Evolutionary conservation across 139 green algal genomes (phyloP), one percentile per base, ranked within the genome.

Genomic region (Tetraselmis striata): DNA sequence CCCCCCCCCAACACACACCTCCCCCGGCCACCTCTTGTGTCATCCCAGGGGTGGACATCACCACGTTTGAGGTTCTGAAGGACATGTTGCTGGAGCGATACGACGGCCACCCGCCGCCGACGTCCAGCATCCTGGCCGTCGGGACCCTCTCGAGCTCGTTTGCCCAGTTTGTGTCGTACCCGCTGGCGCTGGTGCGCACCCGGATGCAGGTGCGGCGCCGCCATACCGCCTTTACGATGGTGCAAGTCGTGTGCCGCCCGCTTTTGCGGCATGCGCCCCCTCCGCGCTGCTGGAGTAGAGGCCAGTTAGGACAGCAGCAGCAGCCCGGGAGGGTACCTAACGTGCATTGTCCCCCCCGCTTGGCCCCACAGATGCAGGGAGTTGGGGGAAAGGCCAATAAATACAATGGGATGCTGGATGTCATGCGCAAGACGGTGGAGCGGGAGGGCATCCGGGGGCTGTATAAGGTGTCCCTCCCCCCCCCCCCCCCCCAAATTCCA

Each of bases 1-100:
- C n/a, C n/a, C n/a, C n/a, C n/a, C n/a, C n/a, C n/a, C n/a, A n/a
- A n/a, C n/a, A n/a, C n/a, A n/a, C n/a, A n/a, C n/a, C n/a, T n/a
- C n/a, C n/a, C n/a, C n/a, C n/a, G n/a, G n/a, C n/a, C n/a, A n/a
- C n/a, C n/a, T n/a, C n/a, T n/a, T n/a, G n/a, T n/a, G n/a, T n/a
- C n/a, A n/a, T n/a, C n/a, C 11, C 45, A 67, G 94, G 94, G 0
- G 91, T 96, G 2, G 94, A 98, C 89, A 97, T 98, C 59, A 89
- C 91, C 1, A 83, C 91, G 30, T 97, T 98, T 87, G 92, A 97
- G 88, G 86, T 96, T 28, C 81, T 98, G 2, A 96, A 96, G 79
- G 87, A 96, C 78, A 74, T 85, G 23, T 79, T 98, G 84, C 87
- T 95, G 45, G 90, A 94, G 59, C 75, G 80, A 30, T 96, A 95